Conservation (phyloP, 2,329 filamentous ascomycete species). For the Huntiella savannae region DNA sequence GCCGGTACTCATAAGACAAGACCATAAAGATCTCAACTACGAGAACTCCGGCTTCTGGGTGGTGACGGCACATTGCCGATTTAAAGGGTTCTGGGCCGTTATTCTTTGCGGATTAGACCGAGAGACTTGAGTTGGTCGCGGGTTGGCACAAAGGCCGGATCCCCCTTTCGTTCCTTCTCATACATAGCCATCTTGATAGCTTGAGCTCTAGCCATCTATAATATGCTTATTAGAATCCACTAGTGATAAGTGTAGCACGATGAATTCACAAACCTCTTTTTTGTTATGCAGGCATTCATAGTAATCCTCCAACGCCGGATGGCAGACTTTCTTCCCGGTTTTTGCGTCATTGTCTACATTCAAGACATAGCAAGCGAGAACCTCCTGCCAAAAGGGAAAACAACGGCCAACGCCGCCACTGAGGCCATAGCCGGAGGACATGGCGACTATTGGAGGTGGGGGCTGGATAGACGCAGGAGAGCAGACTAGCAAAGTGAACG, state of each 20-base stretch:
- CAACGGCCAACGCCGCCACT: conserved; percentile 63
- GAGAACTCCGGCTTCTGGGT: background rate
- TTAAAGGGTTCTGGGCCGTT: conserved; percentile 22
- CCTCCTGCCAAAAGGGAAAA: conserved; percentile 99
- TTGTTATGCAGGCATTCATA: conserved; percentile 97
- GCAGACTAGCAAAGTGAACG: background rate
- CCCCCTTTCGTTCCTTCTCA: conserved; percentile 42
- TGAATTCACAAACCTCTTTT: conserved; percentile 60
- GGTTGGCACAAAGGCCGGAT: conserved; percentile 60
- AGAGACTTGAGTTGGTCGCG: conserved; percentile 76
- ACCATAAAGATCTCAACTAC: no score
- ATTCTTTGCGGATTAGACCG: conserved; percentile 66
- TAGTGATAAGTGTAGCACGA: background rate
- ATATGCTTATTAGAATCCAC: background rate
- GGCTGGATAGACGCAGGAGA: background rate
- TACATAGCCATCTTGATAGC: conserved; percentile 63
- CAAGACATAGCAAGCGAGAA: conserved; percentile 93
- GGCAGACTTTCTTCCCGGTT: conserved; percentile 73
- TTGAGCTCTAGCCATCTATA: conserved; percentile 56
- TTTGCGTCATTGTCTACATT: conserved; percentile 67
- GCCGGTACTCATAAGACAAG: no score
- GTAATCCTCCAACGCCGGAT: conserved; percentile 78
- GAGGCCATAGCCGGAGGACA: conserved; percentile 72
- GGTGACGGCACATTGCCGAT: background rate
- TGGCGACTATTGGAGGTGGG: conserved; percentile 18